phyloP scores from a whole-genome alignment of 1,139 yeast genomes.

The Hanseniaspora uvarum region DNA sequence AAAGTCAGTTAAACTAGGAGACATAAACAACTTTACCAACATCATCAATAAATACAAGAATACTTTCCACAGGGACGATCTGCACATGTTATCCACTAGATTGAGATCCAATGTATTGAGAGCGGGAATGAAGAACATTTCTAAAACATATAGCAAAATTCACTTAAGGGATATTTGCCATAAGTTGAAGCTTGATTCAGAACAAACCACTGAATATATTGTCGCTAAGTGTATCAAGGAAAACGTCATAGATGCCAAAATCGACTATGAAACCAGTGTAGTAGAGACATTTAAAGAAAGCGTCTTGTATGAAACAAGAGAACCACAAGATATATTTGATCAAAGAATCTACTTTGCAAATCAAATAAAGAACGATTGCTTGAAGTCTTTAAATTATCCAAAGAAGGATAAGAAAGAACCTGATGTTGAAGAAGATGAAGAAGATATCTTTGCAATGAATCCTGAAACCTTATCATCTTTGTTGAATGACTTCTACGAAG shows the following conservation, averaged over 20 bases:
- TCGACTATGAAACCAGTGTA: slow-evolving; percentile 82
- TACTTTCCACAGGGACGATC: slow-evolving; percentile 63
- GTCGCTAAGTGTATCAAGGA: slow-evolving; percentile 95
- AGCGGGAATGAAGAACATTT: slow-evolving; percentile 91
- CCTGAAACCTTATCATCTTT: slow-evolving; percentile 14
- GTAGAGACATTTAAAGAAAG: slow-evolving; percentile 82
- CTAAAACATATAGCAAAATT: slow-evolving; percentile 81
- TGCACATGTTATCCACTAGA: slow-evolving; percentile 73
- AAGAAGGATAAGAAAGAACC: slow-evolving; percentile 21
- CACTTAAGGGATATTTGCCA: slow-evolving; percentile 85
- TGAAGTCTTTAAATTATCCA: slow-evolving; percentile 92
- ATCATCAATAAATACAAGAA: slow-evolving; percentile 59
- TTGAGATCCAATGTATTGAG: slow-evolving; percentile 94
- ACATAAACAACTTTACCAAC: slow-evolving; percentile 66
- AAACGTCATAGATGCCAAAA: slow-evolving; percentile 91
- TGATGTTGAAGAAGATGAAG: slow-evolving; percentile 7
- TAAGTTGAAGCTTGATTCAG: slow-evolving; percentile 83
- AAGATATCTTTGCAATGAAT: slow-evolving; percentile 15
- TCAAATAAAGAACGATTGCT: slow-evolving; percentile 81
- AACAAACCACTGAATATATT: slow-evolving; percentile 91
- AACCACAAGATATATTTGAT: slow-evolving; percentile 82
- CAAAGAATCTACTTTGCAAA: slow-evolving; percentile 90
- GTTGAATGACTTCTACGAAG: slow-evolving; percentile 15
- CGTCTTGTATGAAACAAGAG: slow-evolving; percentile 77
- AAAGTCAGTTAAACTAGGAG: slow-evolving; percentile 87